Conservation (phyloP, 1,139 yeast species). For the Nakaseomyces sp. region DNA sequence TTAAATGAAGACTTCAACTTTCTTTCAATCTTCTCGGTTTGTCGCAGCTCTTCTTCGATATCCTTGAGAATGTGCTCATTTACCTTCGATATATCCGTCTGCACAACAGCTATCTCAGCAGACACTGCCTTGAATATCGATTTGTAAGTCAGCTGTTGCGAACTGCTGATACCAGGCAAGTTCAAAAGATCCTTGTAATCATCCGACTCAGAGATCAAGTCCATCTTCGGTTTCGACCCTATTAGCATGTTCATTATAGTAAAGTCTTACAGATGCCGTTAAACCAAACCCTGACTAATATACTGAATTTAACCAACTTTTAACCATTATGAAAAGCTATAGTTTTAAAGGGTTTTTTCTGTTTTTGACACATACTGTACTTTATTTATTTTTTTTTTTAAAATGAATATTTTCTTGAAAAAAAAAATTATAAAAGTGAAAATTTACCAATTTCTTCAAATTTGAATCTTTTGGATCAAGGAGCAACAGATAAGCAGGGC, state of each 20-base stretch:
- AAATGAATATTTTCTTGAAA: no score
- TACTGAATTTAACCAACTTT: no score
- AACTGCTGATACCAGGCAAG: background rate
- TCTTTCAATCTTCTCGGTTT: slow-evolving; percentile 19
- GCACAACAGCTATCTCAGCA: slow-evolving; percentile 20
- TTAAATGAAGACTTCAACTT: slow-evolving; percentile 20
- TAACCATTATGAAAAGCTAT: no score
- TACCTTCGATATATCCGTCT: slow-evolving; percentile 16
- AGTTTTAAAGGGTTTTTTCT: no score
- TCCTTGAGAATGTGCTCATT: slow-evolving; percentile 20
- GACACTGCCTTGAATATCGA: slow-evolving; percentile 21
- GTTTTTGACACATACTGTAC: no score
- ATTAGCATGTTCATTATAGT: slow-evolving; percentile 1
- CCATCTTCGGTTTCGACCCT: background rate
- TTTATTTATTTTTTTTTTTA: no score
- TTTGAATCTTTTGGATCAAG: no score
- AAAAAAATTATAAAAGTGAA: no score
- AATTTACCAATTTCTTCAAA: background rate
- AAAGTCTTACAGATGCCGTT: no score
- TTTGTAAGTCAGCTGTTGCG: slow-evolving; percentile 13
- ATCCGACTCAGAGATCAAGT: background rate
- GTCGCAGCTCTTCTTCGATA: slow-evolving; percentile 19
- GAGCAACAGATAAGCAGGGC: no score
- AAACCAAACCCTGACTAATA: no score
- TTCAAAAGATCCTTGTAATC: slow-evolving; percentile 5